Percentiles rank a stretch among this genome's conserved stretches.
These are phyloP conservation scores for Fusarium cicatricum DNA, from an alignment of 2,329 filamentous ascomycete genomes.

Conservation along the genomic window DNA sequence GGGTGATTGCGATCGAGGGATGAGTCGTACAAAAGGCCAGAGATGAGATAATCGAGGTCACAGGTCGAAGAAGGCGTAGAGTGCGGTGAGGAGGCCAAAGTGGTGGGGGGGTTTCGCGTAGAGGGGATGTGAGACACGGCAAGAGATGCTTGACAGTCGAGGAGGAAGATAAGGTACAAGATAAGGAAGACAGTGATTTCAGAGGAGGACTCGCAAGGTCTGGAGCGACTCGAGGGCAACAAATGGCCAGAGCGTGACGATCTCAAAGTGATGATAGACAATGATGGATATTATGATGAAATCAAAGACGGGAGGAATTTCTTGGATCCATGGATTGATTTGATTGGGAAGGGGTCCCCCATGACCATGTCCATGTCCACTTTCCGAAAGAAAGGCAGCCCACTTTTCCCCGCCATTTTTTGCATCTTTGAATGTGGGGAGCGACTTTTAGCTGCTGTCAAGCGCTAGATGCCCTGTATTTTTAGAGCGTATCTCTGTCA, in stretches of 20 bases:
- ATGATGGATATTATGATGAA: slow-evolving; percentile 9
- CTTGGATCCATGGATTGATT: neutral
- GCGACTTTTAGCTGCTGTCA: slow-evolving; percentile 7
- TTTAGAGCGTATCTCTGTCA: neutral
- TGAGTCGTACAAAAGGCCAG: slow-evolving; percentile 12
- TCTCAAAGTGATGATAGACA: neutral
- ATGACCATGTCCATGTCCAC: slow-evolving; percentile 10
- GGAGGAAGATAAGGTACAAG: neutral
- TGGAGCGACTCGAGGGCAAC: neutral
- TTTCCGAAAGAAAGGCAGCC: slow-evolving; percentile 17
- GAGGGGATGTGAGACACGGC: slow-evolving; percentile 22
- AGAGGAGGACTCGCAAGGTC: neutral
- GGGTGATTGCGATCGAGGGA: neutral
- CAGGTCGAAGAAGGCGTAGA: slow-evolving; percentile 19
- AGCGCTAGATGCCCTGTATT: slow-evolving; percentile 20
- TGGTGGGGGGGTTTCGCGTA: slow-evolving; percentile 23
- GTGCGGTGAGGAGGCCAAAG: slow-evolving; percentile 19
- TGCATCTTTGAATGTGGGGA: slow-evolving; percentile 25
- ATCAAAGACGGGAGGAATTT: slow-evolving; percentile 21
- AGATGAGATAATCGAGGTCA: slow-evolving; percentile 25
- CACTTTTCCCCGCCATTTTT: slow-evolving; percentile 32
- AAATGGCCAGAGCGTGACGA: neutral
- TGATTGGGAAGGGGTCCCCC: slow-evolving; percentile 10
- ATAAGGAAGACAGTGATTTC: neutral
- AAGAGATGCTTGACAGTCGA: neutral